These are phyloP conservation scores for Aspergillus unguis DNA, from an alignment of 2,329 filamentous ascomycete genomes.

Conservation along the genomic window DNA sequence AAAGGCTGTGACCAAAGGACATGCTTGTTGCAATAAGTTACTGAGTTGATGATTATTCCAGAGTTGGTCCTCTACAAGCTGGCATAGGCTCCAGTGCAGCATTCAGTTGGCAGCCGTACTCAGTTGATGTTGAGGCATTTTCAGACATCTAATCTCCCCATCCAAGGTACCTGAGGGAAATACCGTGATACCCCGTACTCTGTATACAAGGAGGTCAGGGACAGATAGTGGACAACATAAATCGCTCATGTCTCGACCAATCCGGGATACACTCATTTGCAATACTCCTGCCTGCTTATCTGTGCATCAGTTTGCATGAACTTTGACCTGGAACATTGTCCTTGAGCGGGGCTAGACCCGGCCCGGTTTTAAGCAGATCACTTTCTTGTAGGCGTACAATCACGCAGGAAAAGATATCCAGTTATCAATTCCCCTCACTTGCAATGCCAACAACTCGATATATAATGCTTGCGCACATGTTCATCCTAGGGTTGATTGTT, in stretches of 20 bases:
- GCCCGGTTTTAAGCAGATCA: not conserved
- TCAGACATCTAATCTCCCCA: not conserved
- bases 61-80: too few relatives aligned
- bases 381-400: too few relatives aligned
- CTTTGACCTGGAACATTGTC: not conserved
- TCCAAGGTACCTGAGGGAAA: not conserved
- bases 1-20: slow-evolving; percentile 21
- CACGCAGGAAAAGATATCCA: too few relatives aligned
- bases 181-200: not conserved
- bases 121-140: slow-evolving; percentile 11
- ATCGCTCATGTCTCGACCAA: too few relatives aligned
- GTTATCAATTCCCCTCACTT: too few relatives aligned
- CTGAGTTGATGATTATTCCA: too few relatives aligned
- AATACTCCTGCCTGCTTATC: too few relatives aligned
- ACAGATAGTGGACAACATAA: not conserved
- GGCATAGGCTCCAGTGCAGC: too few relatives aligned
- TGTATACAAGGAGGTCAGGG: not conserved
- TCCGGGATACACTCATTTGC: too few relatives aligned
- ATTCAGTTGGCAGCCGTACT: not conserved
- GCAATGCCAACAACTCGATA: too few relatives aligned
- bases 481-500: slow-evolving; percentile 10
- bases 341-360: slow-evolving; percentile 1
- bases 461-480: slow-evolving; percentile 2
- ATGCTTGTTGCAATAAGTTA: slow-evolving; percentile 17
- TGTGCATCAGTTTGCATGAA: too few relatives aligned